Percentiles rank a stretch among this genome's conserved stretches.
These are phyloP conservation scores for Rhytidiadelphus loreus DNA, from an alignment of 225 moss, liverwort and hornwort genomes.

Conservation along the genomic window DNA sequence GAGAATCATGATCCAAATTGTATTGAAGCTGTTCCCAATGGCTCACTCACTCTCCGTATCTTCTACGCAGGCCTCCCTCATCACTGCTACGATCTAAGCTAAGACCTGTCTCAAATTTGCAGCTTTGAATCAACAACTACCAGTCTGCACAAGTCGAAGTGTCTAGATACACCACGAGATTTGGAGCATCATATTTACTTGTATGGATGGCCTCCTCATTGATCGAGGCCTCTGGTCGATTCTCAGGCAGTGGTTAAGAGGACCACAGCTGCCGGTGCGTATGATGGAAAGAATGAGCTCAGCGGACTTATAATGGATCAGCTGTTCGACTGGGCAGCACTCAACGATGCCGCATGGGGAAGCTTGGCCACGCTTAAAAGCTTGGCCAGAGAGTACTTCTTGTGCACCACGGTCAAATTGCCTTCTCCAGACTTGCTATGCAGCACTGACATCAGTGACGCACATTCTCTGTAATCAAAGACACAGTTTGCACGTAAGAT, in stretches of 20 bases:
- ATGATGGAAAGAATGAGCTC: background rate
- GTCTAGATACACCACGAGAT: slow-evolving; percentile 24
- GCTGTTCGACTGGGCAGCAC: background rate
- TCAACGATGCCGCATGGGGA: slow-evolving; percentile 21
- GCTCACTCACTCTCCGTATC: background rate
- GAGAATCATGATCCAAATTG: background rate
- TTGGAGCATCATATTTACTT: slow-evolving; percentile 18
- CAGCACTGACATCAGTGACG: slow-evolving; percentile 44
- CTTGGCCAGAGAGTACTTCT: slow-evolving; percentile 74
- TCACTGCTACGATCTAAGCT: background rate
- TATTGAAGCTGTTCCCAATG: background rate
- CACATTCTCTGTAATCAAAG: slow-evolving; percentile 43
- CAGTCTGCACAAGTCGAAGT: background rate
- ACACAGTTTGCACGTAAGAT: background rate
- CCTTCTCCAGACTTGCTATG: slow-evolving; percentile 57
- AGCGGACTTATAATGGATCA: background rate
- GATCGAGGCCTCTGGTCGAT: background rate
- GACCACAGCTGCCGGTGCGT: background rate
- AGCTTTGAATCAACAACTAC: background rate
- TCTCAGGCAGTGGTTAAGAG: slow-evolving; percentile 3
- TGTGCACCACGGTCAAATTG: slow-evolving; percentile 79
- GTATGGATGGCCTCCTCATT: background rate
- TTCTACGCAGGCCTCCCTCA: background rate
- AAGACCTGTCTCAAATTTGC: background rate
- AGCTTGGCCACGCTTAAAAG: slow-evolving; percentile 56